Evolutionary conservation across 257 asterid species (phyloP), one percentile per base, ranked within the genome.

Genomic region (Nicotiana noctiflora): DNA sequence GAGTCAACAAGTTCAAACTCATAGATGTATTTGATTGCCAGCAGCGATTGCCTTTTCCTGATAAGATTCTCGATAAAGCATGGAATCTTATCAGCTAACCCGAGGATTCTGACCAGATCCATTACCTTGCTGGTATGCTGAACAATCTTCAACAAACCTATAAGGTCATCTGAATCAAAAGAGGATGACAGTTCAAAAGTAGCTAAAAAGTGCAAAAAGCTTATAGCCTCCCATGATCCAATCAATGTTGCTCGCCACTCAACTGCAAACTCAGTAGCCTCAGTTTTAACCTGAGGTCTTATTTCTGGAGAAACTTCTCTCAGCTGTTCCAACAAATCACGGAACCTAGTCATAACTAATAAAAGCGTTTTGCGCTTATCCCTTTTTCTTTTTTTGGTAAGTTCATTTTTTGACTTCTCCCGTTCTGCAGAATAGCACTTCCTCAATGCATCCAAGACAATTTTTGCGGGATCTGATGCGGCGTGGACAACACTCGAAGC

Each of bases 11-110:
- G 82, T 53, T 64, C 37, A 52, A 65, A 80, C 27, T 18, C 82
- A 66, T 66, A 66, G 55, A 80, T 57, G 37, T 64, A 80, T 14
- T 11, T 67, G 34, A 80, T 40, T 49, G 82, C 82, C 70, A 27
- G 59, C 34, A 67, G 70, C 55, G 10, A 31, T 55, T 52, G 56
- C 31, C 56, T 66, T 56, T 19, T 66, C 77, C 1, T 21, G 65
- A 80, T 66, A 10, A 67, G 78, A 27, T 80, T 19, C 1, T 17
- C n/a, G 12, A 80, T 31, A 21, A 66, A 31, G 29, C 21, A 15
- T 76, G 65, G 80, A 27, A 76, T 15, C 29, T 53, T 76, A 76
- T 76, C 80, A 46, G 59, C 52, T 63, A 76, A 76, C 29, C 64
- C 66, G 5, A 55, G 37, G 27, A 27, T 27, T 29, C 49, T 61